Conservation (phyloP, 192 early-diverging fungal species). For the Backusella westeae region DNA sequence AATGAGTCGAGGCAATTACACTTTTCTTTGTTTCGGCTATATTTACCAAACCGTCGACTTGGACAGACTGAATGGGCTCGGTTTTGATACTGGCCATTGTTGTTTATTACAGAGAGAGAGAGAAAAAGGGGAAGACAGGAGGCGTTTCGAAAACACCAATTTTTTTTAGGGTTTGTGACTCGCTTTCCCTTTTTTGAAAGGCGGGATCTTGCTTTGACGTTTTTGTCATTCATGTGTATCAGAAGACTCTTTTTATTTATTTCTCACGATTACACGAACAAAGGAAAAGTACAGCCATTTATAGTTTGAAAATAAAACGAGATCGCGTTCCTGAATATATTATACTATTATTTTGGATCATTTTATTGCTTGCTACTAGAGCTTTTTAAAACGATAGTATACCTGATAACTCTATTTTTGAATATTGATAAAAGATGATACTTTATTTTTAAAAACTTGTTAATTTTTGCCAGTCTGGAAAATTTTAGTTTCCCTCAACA, state of each 20-base stretch:
- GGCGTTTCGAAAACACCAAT: neutral
- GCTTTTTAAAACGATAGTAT: too few relatives aligned
- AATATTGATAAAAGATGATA: too few relatives aligned
- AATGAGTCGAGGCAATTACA: neutral
- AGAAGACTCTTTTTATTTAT: too few relatives aligned
- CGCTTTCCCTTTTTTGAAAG: neutral
- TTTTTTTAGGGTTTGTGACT: neutral
- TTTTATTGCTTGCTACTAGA: too few relatives aligned
- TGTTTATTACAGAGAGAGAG: neutral
- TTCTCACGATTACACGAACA: too few relatives aligned
- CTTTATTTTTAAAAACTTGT: neutral
- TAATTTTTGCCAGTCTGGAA: neutral
- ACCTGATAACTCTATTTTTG: too few relatives aligned
- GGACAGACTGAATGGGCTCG: slow-evolving; percentile 60
- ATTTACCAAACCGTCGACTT: slow-evolving; percentile 72
- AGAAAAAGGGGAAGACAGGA: neutral
- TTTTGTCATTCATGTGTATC: too few relatives aligned
- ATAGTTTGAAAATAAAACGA: too few relatives aligned
- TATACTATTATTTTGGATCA: too few relatives aligned
- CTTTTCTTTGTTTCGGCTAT: neutral
- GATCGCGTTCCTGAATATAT: too few relatives aligned
- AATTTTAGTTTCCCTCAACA: neutral
- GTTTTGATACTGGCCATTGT: neutral
- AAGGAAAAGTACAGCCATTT: too few relatives aligned
- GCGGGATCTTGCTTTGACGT: too few relatives aligned